A percentile compares a stretch with the other conserved stretches of the same genome.
These are phyloP conservation scores for Musa troglodytarum DNA, from an alignment of 176 grass and related monocot species.

Conservation along the genomic window DNA sequence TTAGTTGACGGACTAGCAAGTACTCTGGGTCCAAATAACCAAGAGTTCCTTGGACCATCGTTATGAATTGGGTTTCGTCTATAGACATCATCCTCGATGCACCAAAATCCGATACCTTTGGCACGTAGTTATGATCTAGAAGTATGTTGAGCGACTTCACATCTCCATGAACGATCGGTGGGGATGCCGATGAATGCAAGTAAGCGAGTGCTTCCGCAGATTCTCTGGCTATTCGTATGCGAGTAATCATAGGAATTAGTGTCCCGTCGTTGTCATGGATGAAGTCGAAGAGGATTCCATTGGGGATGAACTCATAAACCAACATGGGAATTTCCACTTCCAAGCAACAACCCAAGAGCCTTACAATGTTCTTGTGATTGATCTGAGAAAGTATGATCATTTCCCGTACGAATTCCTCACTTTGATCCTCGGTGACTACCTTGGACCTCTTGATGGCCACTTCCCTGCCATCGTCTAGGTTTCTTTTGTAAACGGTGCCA, in stretches of 20 bases:
- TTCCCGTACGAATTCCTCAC: conserved; percentile 72
- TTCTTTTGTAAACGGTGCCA: conserved; percentile 42
- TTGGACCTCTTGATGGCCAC: conserved; percentile 49
- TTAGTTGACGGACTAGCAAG: conserved; percentile 11
- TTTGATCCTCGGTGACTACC: conserved; percentile 42
- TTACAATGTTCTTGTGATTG: conserved; percentile 50
- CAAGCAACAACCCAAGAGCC: conserved; percentile 42
- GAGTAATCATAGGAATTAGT: not conserved
- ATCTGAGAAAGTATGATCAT: conserved; percentile 71
- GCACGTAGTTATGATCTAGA: not conserved
- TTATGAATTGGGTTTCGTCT: not conserved
- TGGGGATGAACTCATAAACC: conserved; percentile 43
- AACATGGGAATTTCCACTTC: conserved; percentile 53
- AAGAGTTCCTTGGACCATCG: conserved; percentile 15
- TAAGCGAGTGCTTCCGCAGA: conserved; percentile 12
- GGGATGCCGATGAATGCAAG: conserved; percentile 21
- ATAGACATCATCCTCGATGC: conserved; percentile 14
- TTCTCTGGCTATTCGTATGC: not conserved
- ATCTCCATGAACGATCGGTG: conserved; percentile 26
- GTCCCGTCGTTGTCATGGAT: not conserved
- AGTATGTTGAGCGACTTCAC: conserved; percentile 36
- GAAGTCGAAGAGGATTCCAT: conserved; percentile 38
- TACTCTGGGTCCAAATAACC: conserved; percentile 32
- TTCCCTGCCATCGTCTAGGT: conserved; percentile 28
- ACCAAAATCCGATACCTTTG: conserved; percentile 33